Conservation (phyloP, 2,329 filamentous ascomycete genomes). For the Diplodia seriata region DNA sequence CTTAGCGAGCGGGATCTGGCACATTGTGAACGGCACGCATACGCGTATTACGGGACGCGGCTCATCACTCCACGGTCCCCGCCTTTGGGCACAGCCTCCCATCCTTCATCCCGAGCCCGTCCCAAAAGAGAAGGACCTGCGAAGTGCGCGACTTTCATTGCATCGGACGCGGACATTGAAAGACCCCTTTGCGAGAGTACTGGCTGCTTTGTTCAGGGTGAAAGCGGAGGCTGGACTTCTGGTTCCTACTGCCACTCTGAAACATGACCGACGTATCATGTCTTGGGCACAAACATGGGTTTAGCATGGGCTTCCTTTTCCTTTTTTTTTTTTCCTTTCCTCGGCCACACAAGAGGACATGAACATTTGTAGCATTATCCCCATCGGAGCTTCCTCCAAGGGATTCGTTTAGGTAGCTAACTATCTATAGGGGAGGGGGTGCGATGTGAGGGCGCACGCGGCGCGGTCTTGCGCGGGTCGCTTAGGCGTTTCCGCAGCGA, state of each 20-base stretch:
- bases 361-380: background rate
- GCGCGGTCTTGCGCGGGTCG: background rate
- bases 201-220: background rate
- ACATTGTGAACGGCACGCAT: background rate
- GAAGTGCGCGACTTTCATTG: background rate
- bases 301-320: background rate
- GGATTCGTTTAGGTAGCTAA: background rate
- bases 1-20: slow-evolving; percentile 15
- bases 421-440: slow-evolving; percentile 8
- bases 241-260: background rate
- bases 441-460: background rate
- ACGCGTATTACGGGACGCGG: background rate
- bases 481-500: slow-evolving; percentile 13
- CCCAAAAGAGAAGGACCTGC: background rate
- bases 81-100: slow-evolving; percentile 11
- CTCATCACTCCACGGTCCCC: slow-evolving; percentile 5
- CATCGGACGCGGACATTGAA: background rate
- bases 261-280: background rate
- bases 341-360: background rate
- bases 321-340: background rate
- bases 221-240: background rate
- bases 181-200: background rate
- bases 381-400: background rate
- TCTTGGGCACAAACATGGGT: background rate
- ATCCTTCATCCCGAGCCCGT: background rate